phyloP scores from a whole-genome alignment of 768 basidiomycete genomes.

The Cyclocybe cylindracea region DNA sequence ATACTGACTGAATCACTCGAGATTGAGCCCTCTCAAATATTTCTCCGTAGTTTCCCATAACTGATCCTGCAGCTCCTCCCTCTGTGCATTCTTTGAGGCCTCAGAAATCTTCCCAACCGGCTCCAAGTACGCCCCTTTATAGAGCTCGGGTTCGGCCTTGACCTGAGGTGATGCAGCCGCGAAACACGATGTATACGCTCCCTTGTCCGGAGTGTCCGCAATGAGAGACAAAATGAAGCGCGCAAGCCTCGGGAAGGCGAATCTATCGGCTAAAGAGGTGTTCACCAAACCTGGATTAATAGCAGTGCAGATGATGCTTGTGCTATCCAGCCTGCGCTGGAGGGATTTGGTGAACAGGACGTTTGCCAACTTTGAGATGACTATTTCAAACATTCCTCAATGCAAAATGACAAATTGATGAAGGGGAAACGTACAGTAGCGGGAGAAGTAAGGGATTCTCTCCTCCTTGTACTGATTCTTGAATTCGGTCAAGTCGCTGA shows the following conservation, averaged over 20 bases:
- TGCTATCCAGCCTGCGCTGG: slow-evolving; percentile 15
- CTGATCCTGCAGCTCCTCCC: slow-evolving; percentile 34
- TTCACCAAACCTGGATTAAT: slow-evolving; percentile 43
- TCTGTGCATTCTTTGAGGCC: slow-evolving; percentile 28
- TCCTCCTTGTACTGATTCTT: slow-evolving; percentile 7
- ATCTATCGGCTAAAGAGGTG: slow-evolving; percentile 24
- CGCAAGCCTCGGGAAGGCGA: slow-evolving; percentile 15
- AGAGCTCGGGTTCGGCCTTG: slow-evolving; percentile 29
- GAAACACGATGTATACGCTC: slow-evolving; percentile 36
- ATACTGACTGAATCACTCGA: too few species aligned
- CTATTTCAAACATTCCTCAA: neutral
- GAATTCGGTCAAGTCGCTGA: slow-evolving; percentile 13
- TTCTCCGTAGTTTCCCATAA: slow-evolving; percentile 38
- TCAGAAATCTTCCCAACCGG: slow-evolving; percentile 33
- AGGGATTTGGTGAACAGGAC: slow-evolving; percentile 15
- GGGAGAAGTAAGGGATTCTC: slow-evolving; percentile 9
- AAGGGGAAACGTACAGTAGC: slow-evolving; percentile 8
- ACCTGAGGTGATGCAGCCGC: slow-evolving; percentile 41
- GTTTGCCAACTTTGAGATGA: slow-evolving; percentile 17
- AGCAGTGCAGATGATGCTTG: slow-evolving; percentile 34
- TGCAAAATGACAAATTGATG: neutral
- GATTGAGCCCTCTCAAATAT: slow-evolving; percentile 3
- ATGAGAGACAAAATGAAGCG: slow-evolving; percentile 18
- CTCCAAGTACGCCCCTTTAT: slow-evolving; percentile 37
- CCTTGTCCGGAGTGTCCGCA: slow-evolving; percentile 28